These are phyloP conservation scores for Drechslerella coelobrocha DNA, from an alignment of 2,329 filamentous ascomycete genomes.

Conservation along the genomic window DNA sequence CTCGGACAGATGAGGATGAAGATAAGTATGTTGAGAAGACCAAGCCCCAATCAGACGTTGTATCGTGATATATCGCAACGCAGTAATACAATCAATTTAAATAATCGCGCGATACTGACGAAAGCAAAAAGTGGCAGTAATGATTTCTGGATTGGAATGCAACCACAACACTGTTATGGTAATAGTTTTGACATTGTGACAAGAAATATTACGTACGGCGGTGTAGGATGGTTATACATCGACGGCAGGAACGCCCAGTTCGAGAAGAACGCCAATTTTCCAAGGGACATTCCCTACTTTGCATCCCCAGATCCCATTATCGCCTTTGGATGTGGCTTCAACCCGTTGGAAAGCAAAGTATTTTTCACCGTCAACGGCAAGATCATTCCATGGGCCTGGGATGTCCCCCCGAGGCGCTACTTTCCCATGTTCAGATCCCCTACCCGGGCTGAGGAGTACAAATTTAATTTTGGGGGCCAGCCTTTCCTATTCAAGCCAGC, in stretches of 20 bases:
- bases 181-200: too few relatives aligned
- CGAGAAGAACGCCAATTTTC: neutral
- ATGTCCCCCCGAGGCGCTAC: neutral
- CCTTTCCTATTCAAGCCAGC: constrained; percentile 11
- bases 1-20: too few relatives aligned
- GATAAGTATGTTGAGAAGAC: neutral
- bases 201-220: too few relatives aligned
- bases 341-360: constrained; percentile 6
- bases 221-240: too few relatives aligned
- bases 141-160: too few relatives aligned
- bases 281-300: neutral
- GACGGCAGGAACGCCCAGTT: too few relatives aligned
- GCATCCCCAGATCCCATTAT: neutral
- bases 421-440: neutral
- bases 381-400: neutral
- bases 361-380: constrained; percentile 29
- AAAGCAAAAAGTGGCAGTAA: too few relatives aligned
- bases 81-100: too few relatives aligned
- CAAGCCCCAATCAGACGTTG: neutral
- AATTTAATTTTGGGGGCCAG: constrained; percentile 13
- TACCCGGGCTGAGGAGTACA: neutral
- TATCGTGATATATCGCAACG: neutral
- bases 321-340: constrained; percentile 13
- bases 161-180: too few relatives aligned
- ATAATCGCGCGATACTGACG: too few relatives aligned